Evolutionary conservation across 75 land plant genomes (phyloP), one percentile per base, ranked within the genome.

Genomic region (Selaginella moellendorffii): DNA sequence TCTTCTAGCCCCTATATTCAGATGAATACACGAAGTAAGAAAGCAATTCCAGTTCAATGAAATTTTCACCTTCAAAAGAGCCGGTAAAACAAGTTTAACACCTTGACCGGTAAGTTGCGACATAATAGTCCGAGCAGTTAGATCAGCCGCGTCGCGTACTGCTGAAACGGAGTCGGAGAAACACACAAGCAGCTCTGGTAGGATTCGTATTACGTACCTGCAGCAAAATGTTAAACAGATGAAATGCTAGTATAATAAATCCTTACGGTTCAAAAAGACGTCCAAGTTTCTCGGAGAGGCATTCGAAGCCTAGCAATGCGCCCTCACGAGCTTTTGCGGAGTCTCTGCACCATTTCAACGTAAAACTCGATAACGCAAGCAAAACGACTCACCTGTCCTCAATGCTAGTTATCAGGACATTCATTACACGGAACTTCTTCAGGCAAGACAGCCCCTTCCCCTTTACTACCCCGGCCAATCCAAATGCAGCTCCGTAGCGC

Each of bases 101-200:
- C 99, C 99, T 42, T 84, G 78, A 28, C 82, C 97, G 82, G 74
- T 95, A 28, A 95, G 83, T 27, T 90, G 85, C 19, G 97, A 84
- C 99, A 95, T 95, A 76, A 95, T 95, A 22, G 97, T 88, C 66
- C 99, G 87, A 53, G 99, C 91, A 66, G 97, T 85, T 71, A 84
- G 78, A 70, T 95, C 97, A 68, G 99, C 81, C 58, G 91, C 91
- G 65, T 95, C 99, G 26, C 99, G 91, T 28, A 95, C 97, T n/a
- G 99, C 96, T 65, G 74, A 65, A 52, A 95, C 99, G 80, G 73
- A 88, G 66, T 95, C 99, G 31, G 99, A 95, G 69, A 95, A 95
- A 52, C 91, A 84, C 52, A 84, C 82, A 69, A 95, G 54, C 54
- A 95, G 80, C 29, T 89, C 72, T 1, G 99, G 99, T 53, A 95